Evolutionary conservation across 1,284 basidiomycete genomes (phyloP).

Genomic region (Trametes polyzona): DNA sequence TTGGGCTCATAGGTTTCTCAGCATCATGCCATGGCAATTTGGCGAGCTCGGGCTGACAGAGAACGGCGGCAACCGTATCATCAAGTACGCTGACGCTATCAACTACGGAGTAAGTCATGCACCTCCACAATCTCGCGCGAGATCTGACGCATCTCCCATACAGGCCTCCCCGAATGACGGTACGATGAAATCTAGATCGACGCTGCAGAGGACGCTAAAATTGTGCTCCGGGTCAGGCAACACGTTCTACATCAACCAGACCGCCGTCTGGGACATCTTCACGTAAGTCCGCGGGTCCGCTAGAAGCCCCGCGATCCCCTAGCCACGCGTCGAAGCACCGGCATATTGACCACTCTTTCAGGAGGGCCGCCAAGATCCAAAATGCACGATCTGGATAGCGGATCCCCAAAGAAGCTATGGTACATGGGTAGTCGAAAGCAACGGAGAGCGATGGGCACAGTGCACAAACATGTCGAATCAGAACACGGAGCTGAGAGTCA

Average conservation of each 20-base stretch:
- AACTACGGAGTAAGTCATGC: conserved; percentile 44
- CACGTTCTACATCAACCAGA: conserved; percentile 57
- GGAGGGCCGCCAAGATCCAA: conserved; percentile 44
- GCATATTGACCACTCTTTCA: conserved; percentile 17
- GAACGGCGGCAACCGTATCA: conserved; percentile 52
- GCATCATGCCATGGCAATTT: conserved; percentile 65
- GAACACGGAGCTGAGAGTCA: not conserved
- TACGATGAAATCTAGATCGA: conserved; percentile 28
- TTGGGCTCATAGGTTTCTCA: conserved; percentile 18
- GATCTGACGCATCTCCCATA: conserved; percentile 12
- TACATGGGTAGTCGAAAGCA: conserved; percentile 7
- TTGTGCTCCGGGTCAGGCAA: conserved; percentile 31
- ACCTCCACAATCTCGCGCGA: conserved; percentile 3
- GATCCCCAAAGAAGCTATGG: conserved; percentile 11
- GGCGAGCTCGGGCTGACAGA: conserved; percentile 54
- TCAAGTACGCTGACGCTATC: conserved; percentile 58
- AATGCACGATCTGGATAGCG: conserved; percentile 28
- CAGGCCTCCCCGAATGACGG: conserved; percentile 61
- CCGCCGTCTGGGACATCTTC: conserved; percentile 54
- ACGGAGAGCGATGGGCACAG: not conserved
- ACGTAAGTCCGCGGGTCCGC: conserved; percentile 39
- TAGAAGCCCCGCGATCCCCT: conserved; percentile 3
- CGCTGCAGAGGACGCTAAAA: conserved; percentile 10
- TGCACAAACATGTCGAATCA: not conserved
- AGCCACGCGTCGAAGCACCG: not conserved